Base-by-base conservation (phyloP, 257 asterid genomes). In the Cordia subcordata region DNA sequence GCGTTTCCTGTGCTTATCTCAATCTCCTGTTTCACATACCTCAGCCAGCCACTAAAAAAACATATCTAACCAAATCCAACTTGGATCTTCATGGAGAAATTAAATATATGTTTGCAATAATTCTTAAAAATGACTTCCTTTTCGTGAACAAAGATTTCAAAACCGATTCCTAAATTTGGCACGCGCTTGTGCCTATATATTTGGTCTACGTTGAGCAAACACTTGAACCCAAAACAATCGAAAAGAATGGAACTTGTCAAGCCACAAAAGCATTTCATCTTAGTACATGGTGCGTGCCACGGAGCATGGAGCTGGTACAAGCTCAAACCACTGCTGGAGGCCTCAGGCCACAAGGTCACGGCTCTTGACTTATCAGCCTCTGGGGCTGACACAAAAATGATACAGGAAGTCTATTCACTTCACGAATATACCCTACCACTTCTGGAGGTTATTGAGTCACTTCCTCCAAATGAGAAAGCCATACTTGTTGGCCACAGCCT, bases 231-330 rank as follows among this genome's bases (percentile, higher is more conserved):
- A 27, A 27, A 27, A 27, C 35, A 16, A 40, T 17, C 10, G 3
- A 19, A 37, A 11, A n/a, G n/a, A n/a, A 75, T 77, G 81, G 77
- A 53, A 32, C 2, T 5, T 21, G 40, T 49, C 55, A 66, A 60
- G 61, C 63, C n/a, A 61, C 47, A 42, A 18, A 61, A 9, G 55
- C 90, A 82, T 58, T 55, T 82, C 10, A 64, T 85, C 13, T 82
- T 85, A 5, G 90, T 85, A 1, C 90, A 85, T 39, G 94, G 94
- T 13, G 85, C 86, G 11, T 70, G 90, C 49, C 87, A 82, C 52
- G 93, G 88, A 10, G 84, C 88, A 6, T 85, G 94, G 94, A 33
- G 77, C 37, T 85, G 94, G 94, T 80, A 46, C 84, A 85, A 82
- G 79, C 40, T 82, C 55, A 66, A 61, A 66, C 87, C 87, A 13